Base-by-base conservation (phyloP, 768 basidiomycete genomes). In the Suillus clintonianus region DNA sequence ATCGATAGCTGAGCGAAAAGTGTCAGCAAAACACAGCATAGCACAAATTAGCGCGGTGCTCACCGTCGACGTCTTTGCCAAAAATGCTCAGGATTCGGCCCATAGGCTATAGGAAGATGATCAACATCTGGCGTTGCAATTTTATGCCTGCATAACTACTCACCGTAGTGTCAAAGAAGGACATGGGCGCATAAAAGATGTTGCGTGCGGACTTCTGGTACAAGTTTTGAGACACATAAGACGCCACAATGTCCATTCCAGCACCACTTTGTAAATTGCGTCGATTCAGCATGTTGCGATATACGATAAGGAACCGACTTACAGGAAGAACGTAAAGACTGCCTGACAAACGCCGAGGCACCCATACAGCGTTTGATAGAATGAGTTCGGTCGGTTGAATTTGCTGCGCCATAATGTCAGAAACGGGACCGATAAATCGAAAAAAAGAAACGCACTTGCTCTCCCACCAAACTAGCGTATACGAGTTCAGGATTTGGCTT, bases 401-500 rank as follows among this genome's bases (percentile, higher is more conserved):
- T 76, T 77, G 69, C 82, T 87, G 60, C 39, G 58, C 30, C 13
- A 53, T n/a, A 5, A 53, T 55, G 45, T 30, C 37, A 53, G 30
- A 19, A 36, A 17, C 10, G 45, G 19, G 48, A 57, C 37, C 36
- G 32, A 57, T 5, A n/a, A 6, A 10, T 11, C 9, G 19, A 27
- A 36, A 47, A 60, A 42, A 41, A 27, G 30, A 22, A 2, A 76
- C 82, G 59, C 56, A 86, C 85, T 88, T 81, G 55, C 77, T 80
- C 71, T 90, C 83, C 90, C 90, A 89, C 85, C 86, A 91, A 17
- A 90, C 85, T 14, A 92, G 77, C 54, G 86, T 87, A 64, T 90
- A 89, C 59, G 85, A 83, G 67, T 85, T 89, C 67, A 88, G 71
- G 58, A 89, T 81, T 68, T 85, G 83, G 61, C 82, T 83, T 32